Base-by-base conservation (phyloP, 2,329 filamentous ascomycete genomes). In the Mollisiaceae sp. region DNA sequence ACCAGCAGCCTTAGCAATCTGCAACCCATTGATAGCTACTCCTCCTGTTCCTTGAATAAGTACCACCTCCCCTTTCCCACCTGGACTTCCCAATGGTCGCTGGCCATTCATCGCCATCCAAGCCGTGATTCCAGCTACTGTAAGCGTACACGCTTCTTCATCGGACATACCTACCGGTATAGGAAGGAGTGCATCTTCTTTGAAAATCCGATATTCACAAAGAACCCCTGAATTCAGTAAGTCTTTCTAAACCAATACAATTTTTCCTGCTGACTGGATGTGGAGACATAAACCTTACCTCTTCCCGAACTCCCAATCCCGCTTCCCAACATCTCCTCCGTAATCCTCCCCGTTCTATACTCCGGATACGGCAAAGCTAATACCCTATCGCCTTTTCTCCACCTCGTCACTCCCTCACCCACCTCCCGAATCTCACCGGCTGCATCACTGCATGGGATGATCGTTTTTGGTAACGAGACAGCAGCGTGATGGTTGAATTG, bases 101-200 rank as follows among this genome's bases (percentile, higher is more conserved):
- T 86, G 83, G 52, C 85, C 83, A 75, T 89, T 89, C 70, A 90
- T 80, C 11, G 84, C 80, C 84, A 87, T 89, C 86, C 85, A 89
- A 0, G 88, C 87, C 2, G 88, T 90, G 24, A 89, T 81, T 1
- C 81, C 82, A 0, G 87, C 86, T 65, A 89, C 85, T 11, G 87
- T 86, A 8, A 90, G 74, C 56, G 85, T 86, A 22, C 81, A 79
- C 0, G 86, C 88, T 76, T 90, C 85, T 67, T 86, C 85, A 64
- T 86, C 81, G 2, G 78, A 80, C 60, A 90, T 72, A 72, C 89
- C 85, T 1, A 79, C 80, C 0, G 88, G 88, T 0, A 82, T 80
- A 41, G 77, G 80, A 14, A 90, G 83, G 22, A 90, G 77, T 1
- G 82, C 82, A 20, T 78, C 77, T 6, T 81, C 82, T 0, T 82